Evolutionary conservation across 331 rosid genomes (phyloP).

Genomic region (Quercus tomentella): DNA sequence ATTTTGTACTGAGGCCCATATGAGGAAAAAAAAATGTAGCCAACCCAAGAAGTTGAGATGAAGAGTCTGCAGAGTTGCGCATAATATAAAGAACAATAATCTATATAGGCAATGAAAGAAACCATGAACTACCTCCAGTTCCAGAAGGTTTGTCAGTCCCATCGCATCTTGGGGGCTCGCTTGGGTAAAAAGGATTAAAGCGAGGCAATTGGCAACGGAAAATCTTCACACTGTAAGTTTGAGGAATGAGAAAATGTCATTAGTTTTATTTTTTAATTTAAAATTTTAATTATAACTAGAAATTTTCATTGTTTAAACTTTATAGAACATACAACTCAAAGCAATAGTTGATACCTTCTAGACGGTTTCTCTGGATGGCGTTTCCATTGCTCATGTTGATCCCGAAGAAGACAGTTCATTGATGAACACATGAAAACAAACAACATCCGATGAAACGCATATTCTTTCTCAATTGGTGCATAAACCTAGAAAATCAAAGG

Average conservation of each 20-base stretch:
- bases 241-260: neutral
- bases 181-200: constrained; percentile 63
- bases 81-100: neutral
- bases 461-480: constrained; percentile 62
- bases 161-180: constrained; percentile 46
- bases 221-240: constrained; percentile 62
- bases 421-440: constrained; percentile 83
- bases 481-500: constrained; percentile 47
- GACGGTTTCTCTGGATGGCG: constrained; percentile 43
- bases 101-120: neutral
- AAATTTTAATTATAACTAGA: neutral
- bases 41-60: neutral
- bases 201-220: constrained; percentile 71
- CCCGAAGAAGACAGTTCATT: constrained; percentile 77
- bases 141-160: constrained; percentile 42
- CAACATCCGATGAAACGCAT: constrained; percentile 72
- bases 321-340: neutral
- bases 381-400: constrained; percentile 87
- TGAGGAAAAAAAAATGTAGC: neutral
- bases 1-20: neutral
- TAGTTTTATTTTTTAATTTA: neutral
- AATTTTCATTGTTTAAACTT: neutral
- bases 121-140: constrained; percentile 51
- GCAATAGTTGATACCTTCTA: constrained; percentile 47
- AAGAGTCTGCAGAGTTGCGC: neutral